Base-by-base conservation (phyloP, 306 rosid species). In the Prunus kanzakura region DNA sequence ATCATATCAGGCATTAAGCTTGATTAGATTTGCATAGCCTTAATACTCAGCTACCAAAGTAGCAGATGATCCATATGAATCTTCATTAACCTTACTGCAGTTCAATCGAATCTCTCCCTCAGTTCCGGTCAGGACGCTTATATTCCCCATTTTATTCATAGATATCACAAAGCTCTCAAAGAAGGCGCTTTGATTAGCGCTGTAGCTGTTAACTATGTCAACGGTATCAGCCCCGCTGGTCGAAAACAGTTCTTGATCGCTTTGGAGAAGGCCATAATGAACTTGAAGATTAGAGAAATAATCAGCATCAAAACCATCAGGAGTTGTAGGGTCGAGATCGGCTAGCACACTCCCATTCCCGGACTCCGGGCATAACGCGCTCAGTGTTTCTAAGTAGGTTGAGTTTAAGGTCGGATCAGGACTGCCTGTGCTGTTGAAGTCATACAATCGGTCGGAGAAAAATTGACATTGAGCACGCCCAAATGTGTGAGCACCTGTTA, bases 401-500 rank as follows among this genome's bases (percentile, higher is more conserved):
- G 76, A 0, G 72, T 74, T 61, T n/a, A 80, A 10, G 20, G 80
- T 51, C 1, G 58, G 75, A 64, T 80, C 83, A 2, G 79, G 72
- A 22, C 1, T 18, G 4, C 50, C 27, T 3, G 67, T 13, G 71
- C 0, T 0, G 64, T 0, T 68, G 70, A 47, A 79, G 58, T 73
- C 0, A 68, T 15, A 80, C 18, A 80, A 35, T 12, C 83, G 30
- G 2, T 0, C 0, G 14, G 7, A 13, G 55, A 80, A 80, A 3
- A 6, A 1, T 20, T 0, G 6, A 32, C 80, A 80, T 11, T 5
- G 65, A 1, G 80, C 50, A 0, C 76, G 66, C 27, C 83, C 83
- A 74, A 80, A 80, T 13, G 83, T 80, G 76, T 80, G 83, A 51
- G 67, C 83, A 25, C 83, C 83, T 69, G 61, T 11, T 12, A 71